Conservation (phyloP, 768 basidiomycete species). For the Megacollybia marginata region DNA sequence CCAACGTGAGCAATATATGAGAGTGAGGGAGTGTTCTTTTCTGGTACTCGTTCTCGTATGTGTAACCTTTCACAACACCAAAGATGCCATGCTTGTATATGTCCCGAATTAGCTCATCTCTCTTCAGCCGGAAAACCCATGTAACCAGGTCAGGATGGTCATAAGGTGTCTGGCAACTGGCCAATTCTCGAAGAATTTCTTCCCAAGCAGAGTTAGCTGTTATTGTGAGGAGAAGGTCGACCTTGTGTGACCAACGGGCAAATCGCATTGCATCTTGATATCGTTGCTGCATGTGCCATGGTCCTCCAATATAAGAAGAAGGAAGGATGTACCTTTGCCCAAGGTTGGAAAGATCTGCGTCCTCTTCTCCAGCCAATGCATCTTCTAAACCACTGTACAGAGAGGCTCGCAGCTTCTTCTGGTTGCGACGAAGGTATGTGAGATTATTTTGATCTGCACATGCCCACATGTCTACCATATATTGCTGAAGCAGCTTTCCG, state of each 20-base stretch:
- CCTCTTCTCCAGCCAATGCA: slow-evolving; percentile 12
- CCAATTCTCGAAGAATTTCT: slow-evolving; percentile 28
- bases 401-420: slow-evolving; percentile 24
- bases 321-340: slow-evolving; percentile 31
- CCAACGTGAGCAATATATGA: slow-evolving; percentile 40
- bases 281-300: slow-evolving; percentile 33
- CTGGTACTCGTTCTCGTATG: slow-evolving; percentile 56
- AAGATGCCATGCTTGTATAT: slow-evolving; percentile 30
- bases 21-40: slow-evolving; percentile 49
- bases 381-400: slow-evolving; percentile 26
- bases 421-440: slow-evolving; percentile 26
- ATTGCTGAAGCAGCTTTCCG: slow-evolving; percentile 31
- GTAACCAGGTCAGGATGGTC: slow-evolving; percentile 42
- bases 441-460: slow-evolving; percentile 10
- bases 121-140: slow-evolving; percentile 38
- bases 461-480: slow-evolving; percentile 31
- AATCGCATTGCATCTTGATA: slow-evolving; percentile 41
- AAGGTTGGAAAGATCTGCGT: slow-evolving; percentile 18
- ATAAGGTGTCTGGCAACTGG: slow-evolving; percentile 27
- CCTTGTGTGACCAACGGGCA: slow-evolving; percentile 18
- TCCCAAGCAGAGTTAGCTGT: slow-evolving; percentile 28
- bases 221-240: slow-evolving; percentile 26
- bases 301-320: slow-evolving; percentile 32
- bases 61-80: too few species aligned
- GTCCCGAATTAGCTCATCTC: slow-evolving; percentile 23